A percentile compares a stretch with the other conserved stretches of the same genome.
Evolutionary conservation across 2,329 filamentous ascomycete genomes (phyloP).

Genomic region (Nothophoma quercina): DNA sequence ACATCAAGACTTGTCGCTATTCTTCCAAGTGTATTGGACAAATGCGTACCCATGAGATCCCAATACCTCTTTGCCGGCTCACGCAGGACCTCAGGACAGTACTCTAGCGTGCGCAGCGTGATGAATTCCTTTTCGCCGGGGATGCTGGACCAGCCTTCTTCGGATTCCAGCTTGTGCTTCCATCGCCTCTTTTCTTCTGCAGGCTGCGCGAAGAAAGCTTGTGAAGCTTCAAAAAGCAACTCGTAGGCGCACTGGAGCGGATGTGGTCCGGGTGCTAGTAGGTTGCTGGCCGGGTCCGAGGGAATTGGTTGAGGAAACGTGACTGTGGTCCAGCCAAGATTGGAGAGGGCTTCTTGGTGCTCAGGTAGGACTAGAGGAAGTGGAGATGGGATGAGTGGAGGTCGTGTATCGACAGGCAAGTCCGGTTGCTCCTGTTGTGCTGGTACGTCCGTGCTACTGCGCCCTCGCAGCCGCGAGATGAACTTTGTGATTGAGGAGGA

Average conservation of each 20-base stretch:
- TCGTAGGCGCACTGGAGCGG: constrained; percentile 42
- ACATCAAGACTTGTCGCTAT: constrained; percentile 35
- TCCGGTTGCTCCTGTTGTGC: not conserved
- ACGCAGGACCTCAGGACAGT: constrained; percentile 43
- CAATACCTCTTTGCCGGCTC: constrained; percentile 43
- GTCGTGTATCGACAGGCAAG: constrained; percentile 20
- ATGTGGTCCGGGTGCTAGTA: constrained; percentile 21
- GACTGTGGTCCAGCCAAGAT: constrained; percentile 48
- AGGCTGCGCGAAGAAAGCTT: constrained; percentile 42
- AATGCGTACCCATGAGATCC: constrained; percentile 40
- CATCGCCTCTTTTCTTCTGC: constrained; percentile 36
- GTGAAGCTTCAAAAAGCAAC: constrained; percentile 39
- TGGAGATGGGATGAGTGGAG: constrained; percentile 31
- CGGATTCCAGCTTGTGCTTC: constrained; percentile 43
- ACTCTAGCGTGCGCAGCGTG: constrained; percentile 41
- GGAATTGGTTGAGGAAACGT: constrained; percentile 35
- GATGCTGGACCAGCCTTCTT: constrained; percentile 49
- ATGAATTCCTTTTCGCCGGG: constrained; percentile 51
- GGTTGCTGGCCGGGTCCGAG: not conserved
- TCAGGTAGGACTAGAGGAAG: constrained; percentile 44
- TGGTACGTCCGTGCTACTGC: not conserved
- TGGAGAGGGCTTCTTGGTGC: constrained; percentile 40
- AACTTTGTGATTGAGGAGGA: constrained; percentile 41
- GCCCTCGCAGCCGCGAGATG: constrained; percentile 35
- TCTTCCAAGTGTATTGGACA: constrained; percentile 33